Conservation (phyloP, 371 early-diverging fungal species). For the Lichtheimia ramosa region DNA sequence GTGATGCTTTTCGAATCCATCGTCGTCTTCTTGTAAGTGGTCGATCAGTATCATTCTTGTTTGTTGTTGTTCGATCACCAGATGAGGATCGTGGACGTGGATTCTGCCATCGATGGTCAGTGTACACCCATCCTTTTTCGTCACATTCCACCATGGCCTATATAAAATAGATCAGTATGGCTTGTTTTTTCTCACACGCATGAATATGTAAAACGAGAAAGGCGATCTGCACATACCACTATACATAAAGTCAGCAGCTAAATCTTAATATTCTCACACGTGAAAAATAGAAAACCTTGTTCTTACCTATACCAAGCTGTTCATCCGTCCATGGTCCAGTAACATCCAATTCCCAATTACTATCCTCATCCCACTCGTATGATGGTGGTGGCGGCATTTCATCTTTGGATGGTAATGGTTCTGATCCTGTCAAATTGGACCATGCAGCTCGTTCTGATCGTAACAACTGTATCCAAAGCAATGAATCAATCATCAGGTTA, state of each 20-base stretch:
- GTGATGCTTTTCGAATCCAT: slow-evolving; percentile 23
- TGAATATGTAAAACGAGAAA: not conserved
- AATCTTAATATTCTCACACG: not conserved
- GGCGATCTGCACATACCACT: slow-evolving; percentile 16
- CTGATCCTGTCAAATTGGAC: slow-evolving; percentile 29
- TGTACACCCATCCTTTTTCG: slow-evolving; percentile 37
- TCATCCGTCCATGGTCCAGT: slow-evolving; percentile 34
- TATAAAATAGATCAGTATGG: not conserved
- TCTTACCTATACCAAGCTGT: slow-evolving; percentile 26
- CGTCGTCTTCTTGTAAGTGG: slow-evolving; percentile 25
- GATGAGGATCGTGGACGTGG: slow-evolving; percentile 10
- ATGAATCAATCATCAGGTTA: not conserved
- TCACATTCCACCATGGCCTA: slow-evolving; percentile 26
- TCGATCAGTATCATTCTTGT: slow-evolving; percentile 5
- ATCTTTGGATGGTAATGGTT: slow-evolving; percentile 19
- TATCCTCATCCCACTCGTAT: slow-evolving; percentile 20
- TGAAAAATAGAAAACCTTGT: not conserved
- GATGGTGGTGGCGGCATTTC: slow-evolving; percentile 17
- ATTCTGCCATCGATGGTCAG: slow-evolving; percentile 33
- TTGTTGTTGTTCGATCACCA: slow-evolving; percentile 1
- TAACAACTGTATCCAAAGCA: slow-evolving; percentile 14
- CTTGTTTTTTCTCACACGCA: not conserved
- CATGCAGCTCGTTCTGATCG: slow-evolving; percentile 26
- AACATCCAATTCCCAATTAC: slow-evolving; percentile 23
- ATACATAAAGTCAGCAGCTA: slow-evolving; percentile 4